A percentile compares a stretch with the other conserved stretches of the same genome.
Evolutionary conservation across 768 basidiomycete species (phyloP).

Genomic region (Gloeostereum incarnatum): DNA sequence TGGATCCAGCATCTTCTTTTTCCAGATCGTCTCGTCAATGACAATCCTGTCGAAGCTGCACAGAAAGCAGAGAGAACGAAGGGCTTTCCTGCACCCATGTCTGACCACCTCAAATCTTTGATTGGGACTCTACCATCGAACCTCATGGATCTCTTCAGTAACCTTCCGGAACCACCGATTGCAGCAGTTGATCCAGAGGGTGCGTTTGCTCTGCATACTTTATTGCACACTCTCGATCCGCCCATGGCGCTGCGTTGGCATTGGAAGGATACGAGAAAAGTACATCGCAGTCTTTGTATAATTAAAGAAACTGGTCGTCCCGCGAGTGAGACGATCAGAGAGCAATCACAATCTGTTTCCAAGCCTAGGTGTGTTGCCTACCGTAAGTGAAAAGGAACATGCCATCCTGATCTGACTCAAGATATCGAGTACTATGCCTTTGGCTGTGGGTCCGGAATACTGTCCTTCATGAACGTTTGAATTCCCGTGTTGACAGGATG

Average conservation of each 20-base stretch:
- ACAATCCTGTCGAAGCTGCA: conserved; percentile 10
- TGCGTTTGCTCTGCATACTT: conserved; percentile 54
- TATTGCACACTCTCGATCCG: conserved; percentile 66
- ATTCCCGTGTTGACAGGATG: conserved; percentile 84
- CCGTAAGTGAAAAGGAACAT: conserved; percentile 1
- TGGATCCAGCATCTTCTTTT: conserved; percentile 97
- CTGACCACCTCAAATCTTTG: conserved; percentile 28
- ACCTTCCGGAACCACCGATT: conserved; percentile 53
- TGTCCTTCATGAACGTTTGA: conserved; percentile 55
- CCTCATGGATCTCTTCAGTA: conserved; percentile 38
- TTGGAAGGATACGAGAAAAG: conserved; percentile 91
- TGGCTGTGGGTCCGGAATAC: conserved; percentile 81
- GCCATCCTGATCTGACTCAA: conserved; percentile 2
- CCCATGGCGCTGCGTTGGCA: conserved; percentile 81
- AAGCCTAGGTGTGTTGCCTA: conserved; percentile 40
- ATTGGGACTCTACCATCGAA: conserved; percentile 36
- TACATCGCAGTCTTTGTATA: conserved; percentile 69
- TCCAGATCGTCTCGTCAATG: conserved; percentile 54
- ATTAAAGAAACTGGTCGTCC: conserved; percentile 59
- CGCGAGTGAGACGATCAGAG: conserved; percentile 58
- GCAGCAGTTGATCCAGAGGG: conserved; percentile 44
- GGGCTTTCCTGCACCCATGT: no score
- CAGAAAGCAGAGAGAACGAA: no score
- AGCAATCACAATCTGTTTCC: conserved; percentile 38
- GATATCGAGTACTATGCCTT: conserved; percentile 80